Conservation (phyloP, 73 alveolate species). For the Uronychia setigera region DNA sequence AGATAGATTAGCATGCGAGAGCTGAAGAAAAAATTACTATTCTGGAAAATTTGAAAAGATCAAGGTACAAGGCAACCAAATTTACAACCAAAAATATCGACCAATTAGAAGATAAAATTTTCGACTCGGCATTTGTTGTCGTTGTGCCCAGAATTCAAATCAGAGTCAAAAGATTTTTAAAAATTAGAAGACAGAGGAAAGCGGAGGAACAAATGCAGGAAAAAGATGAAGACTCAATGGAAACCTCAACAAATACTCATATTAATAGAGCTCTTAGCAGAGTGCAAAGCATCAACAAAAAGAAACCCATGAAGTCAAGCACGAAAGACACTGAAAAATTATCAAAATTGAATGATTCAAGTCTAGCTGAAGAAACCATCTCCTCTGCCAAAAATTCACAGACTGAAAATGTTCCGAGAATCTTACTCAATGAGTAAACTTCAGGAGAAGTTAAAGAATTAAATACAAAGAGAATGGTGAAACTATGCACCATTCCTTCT, state of each 20-base stretch:
- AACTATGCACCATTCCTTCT: not conserved
- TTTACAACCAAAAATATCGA: not conserved
- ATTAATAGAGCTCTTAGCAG: not conserved
- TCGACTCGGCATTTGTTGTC: not conserved
- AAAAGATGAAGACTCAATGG: not conserved
- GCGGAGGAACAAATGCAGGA: not conserved
- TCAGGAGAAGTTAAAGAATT: not conserved
- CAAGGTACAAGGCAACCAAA: not conserved
- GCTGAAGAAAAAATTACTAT: not conserved
- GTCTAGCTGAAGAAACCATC: not conserved
- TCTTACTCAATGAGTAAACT: not conserved
- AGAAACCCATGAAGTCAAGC: not conserved
- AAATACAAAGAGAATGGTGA: not conserved
- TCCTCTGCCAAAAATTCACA: not conserved
- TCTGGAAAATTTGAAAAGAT: not conserved
- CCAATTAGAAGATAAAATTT: not conserved
- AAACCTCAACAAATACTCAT: not conserved
- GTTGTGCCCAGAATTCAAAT: not conserved
- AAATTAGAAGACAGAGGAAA: not conserved
- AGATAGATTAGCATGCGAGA: not conserved
- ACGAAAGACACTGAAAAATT: not conserved
- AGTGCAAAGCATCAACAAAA: not conserved
- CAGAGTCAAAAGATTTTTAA: not conserved
- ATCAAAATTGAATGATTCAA: not conserved
- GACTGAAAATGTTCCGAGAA: not conserved